Evolutionary conservation across 2,329 filamentous ascomycete genomes (phyloP).

Genomic region (Aspergillus tubingensis): DNA sequence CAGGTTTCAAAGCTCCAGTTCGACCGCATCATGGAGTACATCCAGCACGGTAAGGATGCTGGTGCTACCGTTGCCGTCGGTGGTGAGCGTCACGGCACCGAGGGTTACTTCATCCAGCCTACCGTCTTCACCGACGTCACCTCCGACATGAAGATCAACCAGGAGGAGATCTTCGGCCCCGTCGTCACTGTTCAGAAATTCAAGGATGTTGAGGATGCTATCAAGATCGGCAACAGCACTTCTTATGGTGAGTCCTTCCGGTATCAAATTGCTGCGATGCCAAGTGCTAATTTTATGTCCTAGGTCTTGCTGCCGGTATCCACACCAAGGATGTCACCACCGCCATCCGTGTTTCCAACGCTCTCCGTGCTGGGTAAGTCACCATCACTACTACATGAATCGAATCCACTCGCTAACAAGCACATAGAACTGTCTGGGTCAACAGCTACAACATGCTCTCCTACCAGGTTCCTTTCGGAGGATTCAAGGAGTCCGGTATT

Average conservation of each 20-base stretch:
- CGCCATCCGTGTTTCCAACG: slow-evolving; percentile 72
- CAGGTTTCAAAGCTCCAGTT: slow-evolving; percentile 81
- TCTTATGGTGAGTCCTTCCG: slow-evolving; percentile 58
- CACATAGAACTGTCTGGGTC: slow-evolving; percentile 58
- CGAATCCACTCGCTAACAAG: slow-evolving; percentile 1
- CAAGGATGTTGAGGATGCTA: slow-evolving; percentile 69
- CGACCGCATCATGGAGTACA: slow-evolving; percentile 76
- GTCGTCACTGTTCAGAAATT: slow-evolving; percentile 75
- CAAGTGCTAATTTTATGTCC: neutral
- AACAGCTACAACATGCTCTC: slow-evolving; percentile 70
- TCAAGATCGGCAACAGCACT: slow-evolving; percentile 70
- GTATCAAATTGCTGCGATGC: neutral
- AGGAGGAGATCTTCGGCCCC: slow-evolving; percentile 79
- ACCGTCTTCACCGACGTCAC: slow-evolving; percentile 78
- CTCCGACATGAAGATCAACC: slow-evolving; percentile 69
- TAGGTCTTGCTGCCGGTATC: slow-evolving; percentile 67
- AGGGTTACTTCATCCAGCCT: slow-evolving; percentile 86
- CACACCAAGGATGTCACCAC: slow-evolving; percentile 80
- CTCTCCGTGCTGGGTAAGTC: slow-evolving; percentile 65
- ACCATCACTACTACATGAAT: slow-evolving; percentile 50
- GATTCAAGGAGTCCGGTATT: slow-evolving; percentile 48
- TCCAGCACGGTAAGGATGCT: slow-evolving; percentile 65
- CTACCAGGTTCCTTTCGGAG: slow-evolving; percentile 48
- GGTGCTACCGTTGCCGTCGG: slow-evolving; percentile 66
- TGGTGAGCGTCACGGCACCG: slow-evolving; percentile 69